Evolutionary conservation across 2,329 filamentous ascomycete species (phyloP).

Genomic region (Alternaria arbusti): DNA sequence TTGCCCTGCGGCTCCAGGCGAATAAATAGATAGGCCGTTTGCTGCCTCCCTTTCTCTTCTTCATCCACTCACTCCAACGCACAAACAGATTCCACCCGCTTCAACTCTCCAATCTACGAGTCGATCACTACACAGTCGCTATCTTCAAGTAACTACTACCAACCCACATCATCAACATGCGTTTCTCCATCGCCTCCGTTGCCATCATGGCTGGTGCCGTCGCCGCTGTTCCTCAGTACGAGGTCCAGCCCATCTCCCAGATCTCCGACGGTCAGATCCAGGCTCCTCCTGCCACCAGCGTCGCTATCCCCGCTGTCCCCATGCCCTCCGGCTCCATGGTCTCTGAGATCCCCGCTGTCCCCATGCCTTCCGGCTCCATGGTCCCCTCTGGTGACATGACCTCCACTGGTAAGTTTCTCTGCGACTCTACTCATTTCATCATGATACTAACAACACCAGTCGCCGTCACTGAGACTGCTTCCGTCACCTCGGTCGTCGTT

Average conservation of each 20-base stretch:
- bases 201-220: conserved; percentile 37
- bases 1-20: conserved; percentile 3
- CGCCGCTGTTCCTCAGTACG: conserved; percentile 36
- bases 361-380: neutral
- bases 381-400: neutral
- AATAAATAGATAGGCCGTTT: conserved; percentile 20
- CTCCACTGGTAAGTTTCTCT: conserved; percentile 8
- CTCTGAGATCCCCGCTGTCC: conserved; percentile 1
- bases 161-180: conserved; percentile 36
- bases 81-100: conserved; percentile 6
- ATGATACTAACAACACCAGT: conserved; percentile 4
- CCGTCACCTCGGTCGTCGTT: conserved; percentile 6
- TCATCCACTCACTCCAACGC: conserved; percentile 8
- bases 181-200: conserved; percentile 37
- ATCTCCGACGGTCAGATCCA: conserved; percentile 50
- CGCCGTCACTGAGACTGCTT: conserved; percentile 1
- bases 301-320: conserved; percentile 7
- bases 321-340: conserved; percentile 2
- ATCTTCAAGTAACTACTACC: conserved; percentile 12
- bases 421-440: neutral
- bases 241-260: conserved; percentile 43
- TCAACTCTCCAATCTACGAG: conserved; percentile 15
- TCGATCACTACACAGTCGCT: conserved; percentile 16
- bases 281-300: conserved; percentile 33
- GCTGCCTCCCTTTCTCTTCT: conserved; percentile 8